Evolutionary conservation across 1,284 basidiomycete genomes (phyloP), one percentile per base, ranked within the genome.

Genomic region (Chalciporus sp.): DNA sequence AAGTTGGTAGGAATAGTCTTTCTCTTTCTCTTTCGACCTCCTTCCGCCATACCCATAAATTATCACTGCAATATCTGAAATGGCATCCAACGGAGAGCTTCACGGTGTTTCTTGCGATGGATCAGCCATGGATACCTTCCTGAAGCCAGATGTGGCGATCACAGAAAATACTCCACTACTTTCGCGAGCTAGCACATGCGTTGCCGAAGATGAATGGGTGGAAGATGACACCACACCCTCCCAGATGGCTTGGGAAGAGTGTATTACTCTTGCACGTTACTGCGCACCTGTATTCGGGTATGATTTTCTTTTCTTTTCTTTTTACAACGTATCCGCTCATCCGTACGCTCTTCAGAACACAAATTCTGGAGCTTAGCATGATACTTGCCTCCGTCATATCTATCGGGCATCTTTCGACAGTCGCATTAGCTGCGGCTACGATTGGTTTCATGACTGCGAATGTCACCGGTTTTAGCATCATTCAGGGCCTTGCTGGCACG

Each of bases 381-480:
- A 78, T 89, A 31, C 78, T 91, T 57, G 82, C 83, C 0, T 84
- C 88, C 20, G 88, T 95, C 17, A 74, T 96, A 17, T 88, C 89
- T 12, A 88, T 95, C 42, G 94, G 94, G 1, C 94, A 96, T 73
- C 71, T 95, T 29, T 89, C 86, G 3, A 91, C 89, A 1, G 86
- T 82, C 1, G 90, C 92, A 0, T 82, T 96, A 1, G 94, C 94
- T 4, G 92, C 91, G 0, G 85, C 88, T 11, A 89, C 88, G n/a
- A 78, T 94, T 1, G 92, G 90, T 0, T 88, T 88, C 5, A 95
- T 95, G 92, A 94, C 92, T 0, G 91, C 90, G 7, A 87, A 84
- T 49, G 85, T 88, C 2, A 79, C 85, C 0, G 83, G 80, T 14
- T 81, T 82, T 59, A 84, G 88, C 56, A 85, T 95, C 58, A 79